These are phyloP conservation scores for Ogataea pilisensis DNA, from an alignment of 805 yeast species.

Conservation along the genomic window DNA sequence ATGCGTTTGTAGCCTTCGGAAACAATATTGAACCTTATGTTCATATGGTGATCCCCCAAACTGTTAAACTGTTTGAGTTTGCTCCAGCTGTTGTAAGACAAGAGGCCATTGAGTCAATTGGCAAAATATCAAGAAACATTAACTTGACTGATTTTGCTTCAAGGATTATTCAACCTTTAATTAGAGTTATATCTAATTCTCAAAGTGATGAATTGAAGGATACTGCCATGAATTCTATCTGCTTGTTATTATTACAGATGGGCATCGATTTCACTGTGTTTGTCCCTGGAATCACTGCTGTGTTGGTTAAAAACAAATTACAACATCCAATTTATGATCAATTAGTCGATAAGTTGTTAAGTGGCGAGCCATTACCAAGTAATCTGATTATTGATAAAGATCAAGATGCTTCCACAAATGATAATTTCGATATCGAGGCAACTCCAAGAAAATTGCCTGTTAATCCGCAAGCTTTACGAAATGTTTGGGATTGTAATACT, in stretches of 20 bases:
- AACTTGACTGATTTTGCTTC: constrained; percentile 84
- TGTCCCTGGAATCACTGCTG: constrained; percentile 74
- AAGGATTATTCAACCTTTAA: constrained; percentile 79
- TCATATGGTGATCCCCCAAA: constrained; percentile 81
- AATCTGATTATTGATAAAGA: constrained; percentile 67
- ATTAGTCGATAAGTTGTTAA: constrained; percentile 68
- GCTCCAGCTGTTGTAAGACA: constrained; percentile 57
- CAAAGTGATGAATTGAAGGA: constrained; percentile 52
- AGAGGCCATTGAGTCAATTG: constrained; percentile 78
- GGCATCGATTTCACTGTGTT: constrained; percentile 82
- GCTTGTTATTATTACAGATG: constrained; percentile 73
- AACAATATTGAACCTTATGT: constrained; percentile 82
- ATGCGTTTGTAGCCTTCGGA: constrained; percentile 83
- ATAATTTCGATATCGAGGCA: constrained; percentile 59
- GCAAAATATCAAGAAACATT: constrained; percentile 70
- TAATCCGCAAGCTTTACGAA: constrained; percentile 58
- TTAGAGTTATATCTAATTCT: constrained; percentile 52
- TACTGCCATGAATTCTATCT: constrained; percentile 73
- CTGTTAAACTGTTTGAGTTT: constrained; percentile 75
- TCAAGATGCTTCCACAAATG: constrained; percentile 34
- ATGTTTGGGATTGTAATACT: constrained; percentile 89
- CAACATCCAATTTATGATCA: constrained; percentile 77
- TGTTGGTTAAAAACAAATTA: constrained; percentile 56
- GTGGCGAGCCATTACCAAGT: constrained; percentile 84
- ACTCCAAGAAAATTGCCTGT: constrained; percentile 72